A percentile compares a stretch with the other conserved stretches of the same genome.
phyloP scores from a whole-genome alignment of 2,329 filamentous ascomycete species.

The Teratosphaeria gauchensis region DNA sequence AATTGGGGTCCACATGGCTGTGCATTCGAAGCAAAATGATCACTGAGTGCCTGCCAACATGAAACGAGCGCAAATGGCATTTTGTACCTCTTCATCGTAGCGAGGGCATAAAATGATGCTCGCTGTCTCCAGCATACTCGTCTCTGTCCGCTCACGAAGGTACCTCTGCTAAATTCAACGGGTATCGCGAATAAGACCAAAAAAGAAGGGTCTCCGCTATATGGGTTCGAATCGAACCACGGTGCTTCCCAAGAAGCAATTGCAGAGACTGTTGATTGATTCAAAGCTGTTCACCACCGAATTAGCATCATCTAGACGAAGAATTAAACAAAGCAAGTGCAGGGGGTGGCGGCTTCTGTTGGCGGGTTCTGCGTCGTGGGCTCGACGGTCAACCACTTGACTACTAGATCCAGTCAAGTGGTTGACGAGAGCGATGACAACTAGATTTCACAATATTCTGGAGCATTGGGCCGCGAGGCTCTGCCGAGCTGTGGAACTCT shows the following conservation, averaged over 20 bases:
- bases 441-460: neutral
- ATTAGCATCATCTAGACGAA: neutral
- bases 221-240: neutral
- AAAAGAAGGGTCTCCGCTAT: neutral
- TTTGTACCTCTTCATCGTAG: neutral
- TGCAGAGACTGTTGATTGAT: neutral
- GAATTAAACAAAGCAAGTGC: neutral
- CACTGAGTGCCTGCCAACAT: neutral
- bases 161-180: neutral
- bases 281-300: neutral
- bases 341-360: neutral
- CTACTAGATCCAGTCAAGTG: neutral
- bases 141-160: neutral
- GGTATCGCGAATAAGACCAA: neutral
- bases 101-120: neutral
- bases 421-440: neutral
- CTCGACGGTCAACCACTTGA: neutral
- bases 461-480: neutral
- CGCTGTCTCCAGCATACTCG: neutral
- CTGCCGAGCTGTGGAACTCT: neutral
- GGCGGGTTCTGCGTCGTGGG: neutral
- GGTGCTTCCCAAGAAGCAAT: neutral
- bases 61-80: neutral
- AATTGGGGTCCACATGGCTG: neutral
- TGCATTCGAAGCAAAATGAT: neutral